Percentiles rank a stretch among this genome's conserved stretches.
phyloP scores from a whole-genome alignment of 1,284 basidiomycete genomes.

The Rhodofomes roseus region DNA sequence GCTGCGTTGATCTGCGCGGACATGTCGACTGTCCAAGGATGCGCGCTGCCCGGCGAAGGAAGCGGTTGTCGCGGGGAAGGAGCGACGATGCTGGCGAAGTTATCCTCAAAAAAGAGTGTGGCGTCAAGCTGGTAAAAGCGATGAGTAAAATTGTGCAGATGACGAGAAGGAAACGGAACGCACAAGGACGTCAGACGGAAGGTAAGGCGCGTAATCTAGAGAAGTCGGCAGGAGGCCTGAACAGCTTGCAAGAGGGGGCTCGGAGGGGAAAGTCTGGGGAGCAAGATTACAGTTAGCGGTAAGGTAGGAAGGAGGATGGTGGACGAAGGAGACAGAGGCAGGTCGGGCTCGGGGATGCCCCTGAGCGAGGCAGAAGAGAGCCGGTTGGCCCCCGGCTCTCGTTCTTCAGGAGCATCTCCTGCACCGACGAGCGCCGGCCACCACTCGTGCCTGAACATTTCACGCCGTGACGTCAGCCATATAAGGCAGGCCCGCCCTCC shows the following conservation, averaged over 20 bases:
- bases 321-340: background rate
- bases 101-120: background rate
- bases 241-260: background rate
- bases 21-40: constrained; percentile 1
- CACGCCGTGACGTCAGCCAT: background rate
- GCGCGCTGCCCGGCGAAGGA: background rate
- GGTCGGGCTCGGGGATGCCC: background rate
- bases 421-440: background rate
- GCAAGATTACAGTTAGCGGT: constrained; percentile 1
- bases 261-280: background rate
- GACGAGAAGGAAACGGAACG: background rate
- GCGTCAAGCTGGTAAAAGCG: background rate
- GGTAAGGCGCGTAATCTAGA: background rate
- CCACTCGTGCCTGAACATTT: constrained; percentile 1
- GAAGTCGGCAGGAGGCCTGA: background rate
- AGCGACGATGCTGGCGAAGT: background rate
- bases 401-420: background rate
- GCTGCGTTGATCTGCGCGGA: background rate
- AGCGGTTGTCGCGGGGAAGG: background rate
- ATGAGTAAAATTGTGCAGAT: background rate
- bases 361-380: background rate
- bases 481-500: background rate
- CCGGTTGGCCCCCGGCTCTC: background rate
- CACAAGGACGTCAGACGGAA: background rate
- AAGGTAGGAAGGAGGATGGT: background rate